phyloP scores from a whole-genome alignment of 768 basidiomycete genomes.

The Phanerochaete carnosa region DNA sequence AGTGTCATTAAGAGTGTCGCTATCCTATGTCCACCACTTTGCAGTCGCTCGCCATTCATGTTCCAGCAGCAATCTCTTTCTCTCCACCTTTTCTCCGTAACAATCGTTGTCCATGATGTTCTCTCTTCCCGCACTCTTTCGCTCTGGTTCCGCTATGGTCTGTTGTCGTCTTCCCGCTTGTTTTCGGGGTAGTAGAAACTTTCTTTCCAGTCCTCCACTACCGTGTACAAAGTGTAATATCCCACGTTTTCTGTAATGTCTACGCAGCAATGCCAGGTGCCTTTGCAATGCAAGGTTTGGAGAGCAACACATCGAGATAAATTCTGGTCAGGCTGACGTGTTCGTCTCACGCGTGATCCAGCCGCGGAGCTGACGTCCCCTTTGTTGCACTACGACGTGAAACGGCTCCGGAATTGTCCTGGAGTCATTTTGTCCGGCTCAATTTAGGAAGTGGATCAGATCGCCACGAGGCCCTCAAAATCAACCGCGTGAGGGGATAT shows the following conservation, averaged over 20 bases:
- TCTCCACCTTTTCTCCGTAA: not conserved
- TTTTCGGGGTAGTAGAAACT: not conserved
- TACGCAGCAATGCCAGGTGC: not conserved
- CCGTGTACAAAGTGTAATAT: not conserved
- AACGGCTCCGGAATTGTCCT: too few species aligned
- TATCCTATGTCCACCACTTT: slow-evolving; percentile 1
- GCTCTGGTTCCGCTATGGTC: not conserved
- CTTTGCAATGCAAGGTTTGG: not conserved
- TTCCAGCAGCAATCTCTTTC: not conserved
- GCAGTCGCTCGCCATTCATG: not conserved
- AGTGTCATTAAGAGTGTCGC: slow-evolving; percentile 3
- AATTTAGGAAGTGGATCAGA: too few species aligned
- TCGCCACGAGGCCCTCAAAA: not conserved
- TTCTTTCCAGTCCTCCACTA: too few species aligned
- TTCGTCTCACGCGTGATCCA: too few species aligned
- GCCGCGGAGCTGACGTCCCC: too few species aligned
- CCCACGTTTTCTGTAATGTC: not conserved
- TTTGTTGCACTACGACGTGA: too few species aligned
- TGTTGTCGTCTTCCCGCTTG: not conserved
- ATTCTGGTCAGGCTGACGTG: too few species aligned
- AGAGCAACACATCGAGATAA: too few species aligned
- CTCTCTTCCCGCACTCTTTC: not conserved
- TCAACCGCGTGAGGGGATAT: not conserved
- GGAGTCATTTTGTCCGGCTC: too few species aligned
- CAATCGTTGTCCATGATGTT: not conserved